phyloP scores from a whole-genome alignment of 78 protist species.

The Protostelium mycophagum region DNA sequence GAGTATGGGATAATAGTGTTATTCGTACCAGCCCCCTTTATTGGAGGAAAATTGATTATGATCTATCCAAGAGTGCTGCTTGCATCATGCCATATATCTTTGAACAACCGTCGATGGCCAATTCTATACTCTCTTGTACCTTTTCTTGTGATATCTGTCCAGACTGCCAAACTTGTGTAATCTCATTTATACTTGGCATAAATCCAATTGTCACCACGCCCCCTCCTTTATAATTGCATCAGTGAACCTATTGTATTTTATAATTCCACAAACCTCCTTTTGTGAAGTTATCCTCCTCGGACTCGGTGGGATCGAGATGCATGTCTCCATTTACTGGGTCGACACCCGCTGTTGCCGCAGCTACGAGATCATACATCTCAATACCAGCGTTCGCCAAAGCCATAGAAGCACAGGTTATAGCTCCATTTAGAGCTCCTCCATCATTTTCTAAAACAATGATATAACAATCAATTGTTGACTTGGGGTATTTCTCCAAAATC shows the following conservation, averaged over 20 bases:
- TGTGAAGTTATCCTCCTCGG: background rate
- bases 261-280: slow-evolving; percentile 9
- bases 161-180: slow-evolving; percentile 42
- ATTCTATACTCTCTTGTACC: slow-evolving; percentile 21
- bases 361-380: slow-evolving; percentile 73
- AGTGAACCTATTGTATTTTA: slow-evolving; percentile 16
- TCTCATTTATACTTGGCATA: slow-evolving; percentile 43
- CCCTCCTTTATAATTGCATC: background rate
- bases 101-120: slow-evolving; percentile 59
- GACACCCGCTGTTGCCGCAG: slow-evolving; percentile 47
- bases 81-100: slow-evolving; percentile 46
- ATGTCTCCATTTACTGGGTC: background rate
- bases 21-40: no score
- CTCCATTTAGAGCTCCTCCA: slow-evolving; percentile 58
- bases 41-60: no score
- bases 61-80: slow-evolving; percentile 22
- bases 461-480: slow-evolving; percentile 59
- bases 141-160: slow-evolving; percentile 45
- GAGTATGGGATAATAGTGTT: no score
- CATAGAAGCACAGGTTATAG: slow-evolving; percentile 65
- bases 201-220: slow-evolving; percentile 21
- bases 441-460: slow-evolving; percentile 77
- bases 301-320: background rate
- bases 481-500: slow-evolving; percentile 61
- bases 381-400: slow-evolving; percentile 85